A percentile compares a stretch with the other conserved stretches of the same genome.
Conservation (phyloP, 2,329 filamentous ascomycete genomes). For the Alternaria postmessia region DNA sequence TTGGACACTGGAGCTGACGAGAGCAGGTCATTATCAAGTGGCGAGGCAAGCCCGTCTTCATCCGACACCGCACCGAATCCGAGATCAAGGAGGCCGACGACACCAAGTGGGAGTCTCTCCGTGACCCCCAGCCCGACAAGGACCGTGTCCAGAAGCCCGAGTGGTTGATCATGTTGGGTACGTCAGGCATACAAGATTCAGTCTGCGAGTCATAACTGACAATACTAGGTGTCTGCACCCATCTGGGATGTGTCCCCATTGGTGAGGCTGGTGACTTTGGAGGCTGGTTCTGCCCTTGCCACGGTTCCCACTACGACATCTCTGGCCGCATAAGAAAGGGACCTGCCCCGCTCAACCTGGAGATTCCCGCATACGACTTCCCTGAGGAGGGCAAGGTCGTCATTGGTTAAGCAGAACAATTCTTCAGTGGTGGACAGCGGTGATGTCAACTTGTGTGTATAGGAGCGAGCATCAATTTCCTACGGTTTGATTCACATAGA, state of each 20-base stretch:
- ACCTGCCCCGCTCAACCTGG: constrained; percentile 95
- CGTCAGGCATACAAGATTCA: neutral
- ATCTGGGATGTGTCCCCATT: constrained; percentile 98
- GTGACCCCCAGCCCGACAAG: constrained; percentile 89
- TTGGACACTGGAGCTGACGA: constrained; percentile 25
- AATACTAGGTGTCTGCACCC: constrained; percentile 88
- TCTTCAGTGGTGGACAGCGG: constrained; percentile 9
- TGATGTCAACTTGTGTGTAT: constrained; percentile 39
- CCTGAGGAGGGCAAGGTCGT: constrained; percentile 85
- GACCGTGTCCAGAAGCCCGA: constrained; percentile 98
- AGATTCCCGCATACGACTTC: constrained; percentile 93
- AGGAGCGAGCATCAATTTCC: constrained; percentile 47
- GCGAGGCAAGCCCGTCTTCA: constrained; percentile 99
- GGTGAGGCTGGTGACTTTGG: constrained; percentile 98
- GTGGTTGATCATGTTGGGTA: constrained; percentile 99
- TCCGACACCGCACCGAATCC: constrained; percentile 92
- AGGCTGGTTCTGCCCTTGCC: constrained; percentile 99
- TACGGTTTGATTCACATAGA: constrained; percentile 42
- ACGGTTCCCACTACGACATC: constrained; percentile 99
- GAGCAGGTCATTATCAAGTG: constrained; percentile 96
- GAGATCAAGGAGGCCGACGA: constrained; percentile 97
- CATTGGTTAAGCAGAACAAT: constrained; percentile 75
- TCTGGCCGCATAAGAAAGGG: constrained; percentile 98
- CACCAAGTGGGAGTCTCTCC: constrained; percentile 80
- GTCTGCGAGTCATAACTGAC: constrained; percentile 33